These are phyloP conservation scores for Zelonia costaricensis DNA, from an alignment of 208 protist genomes.

Conservation along the genomic window DNA sequence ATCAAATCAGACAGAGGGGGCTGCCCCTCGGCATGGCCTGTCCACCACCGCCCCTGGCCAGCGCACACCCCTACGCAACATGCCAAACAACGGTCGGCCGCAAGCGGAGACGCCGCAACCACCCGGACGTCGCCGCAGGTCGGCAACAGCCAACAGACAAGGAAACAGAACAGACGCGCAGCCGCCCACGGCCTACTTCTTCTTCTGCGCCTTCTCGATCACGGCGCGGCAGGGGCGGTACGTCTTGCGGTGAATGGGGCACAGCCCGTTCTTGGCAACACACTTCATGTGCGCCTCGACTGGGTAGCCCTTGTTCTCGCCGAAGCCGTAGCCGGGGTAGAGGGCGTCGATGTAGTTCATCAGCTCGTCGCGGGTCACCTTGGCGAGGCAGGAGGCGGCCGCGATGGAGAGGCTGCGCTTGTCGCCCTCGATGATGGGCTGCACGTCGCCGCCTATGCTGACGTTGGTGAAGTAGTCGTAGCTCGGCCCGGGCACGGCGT, in stretches of 20 bases:
- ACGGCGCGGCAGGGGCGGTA: conserved; percentile 69
- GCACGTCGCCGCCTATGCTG: conserved; percentile 63
- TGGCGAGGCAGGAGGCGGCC: conserved; percentile 87
- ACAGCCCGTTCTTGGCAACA: conserved; percentile 66
- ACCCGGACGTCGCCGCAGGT: too few species aligned
- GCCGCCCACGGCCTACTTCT: conserved; percentile 1
- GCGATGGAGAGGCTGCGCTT: conserved; percentile 86
- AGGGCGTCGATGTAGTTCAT: conserved; percentile 79
- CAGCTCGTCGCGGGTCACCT: conserved; percentile 86
- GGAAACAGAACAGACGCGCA: background rate
- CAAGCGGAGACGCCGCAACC: too few species aligned
- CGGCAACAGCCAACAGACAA: too few species aligned
- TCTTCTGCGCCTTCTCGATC: conserved; percentile 43
- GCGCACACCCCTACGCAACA: too few species aligned
- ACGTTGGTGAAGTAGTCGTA: conserved; percentile 66
- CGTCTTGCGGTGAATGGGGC: conserved; percentile 79
- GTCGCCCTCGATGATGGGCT: conserved; percentile 88
- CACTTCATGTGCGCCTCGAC: conserved; percentile 87
- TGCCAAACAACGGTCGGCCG: too few species aligned
- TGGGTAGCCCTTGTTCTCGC: conserved; percentile 86
- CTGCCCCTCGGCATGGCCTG: too few species aligned
- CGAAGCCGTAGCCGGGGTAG: conserved; percentile 84
- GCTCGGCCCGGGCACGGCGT: conserved; percentile 70
- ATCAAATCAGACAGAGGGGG: too few species aligned
- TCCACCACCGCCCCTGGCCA: too few species aligned